Base-by-base conservation (phyloP, 2,329 filamentous ascomycete genomes). In the Trichoderma sp. region DNA sequence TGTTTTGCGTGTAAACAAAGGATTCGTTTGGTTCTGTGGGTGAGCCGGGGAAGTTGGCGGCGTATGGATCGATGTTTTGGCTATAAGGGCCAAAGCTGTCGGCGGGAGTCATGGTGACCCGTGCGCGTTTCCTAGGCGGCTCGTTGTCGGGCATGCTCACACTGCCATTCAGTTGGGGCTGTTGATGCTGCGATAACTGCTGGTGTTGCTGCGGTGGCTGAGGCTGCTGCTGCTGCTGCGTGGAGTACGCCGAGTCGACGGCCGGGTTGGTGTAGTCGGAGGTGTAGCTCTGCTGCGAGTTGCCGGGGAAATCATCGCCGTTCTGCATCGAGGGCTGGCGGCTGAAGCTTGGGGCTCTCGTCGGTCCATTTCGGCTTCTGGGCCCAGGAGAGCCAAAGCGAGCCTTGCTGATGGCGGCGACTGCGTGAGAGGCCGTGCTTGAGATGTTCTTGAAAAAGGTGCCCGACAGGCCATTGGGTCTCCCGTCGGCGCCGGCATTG, bases 361-460 rank as follows among this genome's bases (percentile, higher is more conserved):
- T 84, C 2, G 86, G 86, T 9, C 88, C 87, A 69, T 85, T 88
- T 39, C 85, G 84, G 64, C 80, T 82, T 66, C 90, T 83, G 5
- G 90, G 90, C 7, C 85, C 89, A 1, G 93, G 93, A 2, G 93
- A 97, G 75, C 97, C 93, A 71, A 97, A 90, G 14, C 94, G 87
- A 17, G 95, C 94, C 80, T 98, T 97, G 84, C 92, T 97, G 77
- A 99, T 96, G 66, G 95, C 94, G 67, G 93, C 93, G 64, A 99
- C 91, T 30, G 95, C 95, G 72, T 93, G 94, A 5, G 92, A 95
- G 1, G 95, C 93, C 1, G 93, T 96, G 68, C 88, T 90, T 4
- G 94, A 98, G 69, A 99, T 98, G 73, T 96, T 97, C 74, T 93
- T 93, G 81, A 99, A 98, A 75, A 97, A 97, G 1, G 95, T 97